These are phyloP conservation scores for Yamadazyma conglobata DNA, from an alignment of 1,139 yeast species.

Conservation along the genomic window DNA sequence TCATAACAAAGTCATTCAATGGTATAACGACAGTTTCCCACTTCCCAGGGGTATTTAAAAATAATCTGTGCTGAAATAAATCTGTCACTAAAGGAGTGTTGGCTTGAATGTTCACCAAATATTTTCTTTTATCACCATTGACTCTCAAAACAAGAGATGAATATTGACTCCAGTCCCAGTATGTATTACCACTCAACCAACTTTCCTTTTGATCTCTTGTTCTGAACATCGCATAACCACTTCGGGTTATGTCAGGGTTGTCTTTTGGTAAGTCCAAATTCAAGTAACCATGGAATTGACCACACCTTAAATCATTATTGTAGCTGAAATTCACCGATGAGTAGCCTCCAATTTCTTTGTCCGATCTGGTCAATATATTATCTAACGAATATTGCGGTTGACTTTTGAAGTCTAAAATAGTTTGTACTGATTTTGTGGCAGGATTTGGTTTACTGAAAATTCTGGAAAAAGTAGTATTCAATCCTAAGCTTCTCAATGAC, in stretches of 20 bases:
- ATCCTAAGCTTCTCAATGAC: constrained; percentile 45
- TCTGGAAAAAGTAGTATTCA: constrained; percentile 35
- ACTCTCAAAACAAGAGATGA: constrained; percentile 65
- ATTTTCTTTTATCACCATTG: constrained; percentile 71
- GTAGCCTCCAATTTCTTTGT: constrained; percentile 74
- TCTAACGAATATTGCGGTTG: constrained; percentile 38
- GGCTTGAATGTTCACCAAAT: constrained; percentile 77
- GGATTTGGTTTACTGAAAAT: constrained; percentile 34
- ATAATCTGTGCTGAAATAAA: constrained; percentile 77
- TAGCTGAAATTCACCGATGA: constrained; percentile 59
- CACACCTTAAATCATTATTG: constrained; percentile 37
- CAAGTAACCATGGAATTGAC: constrained; percentile 67
- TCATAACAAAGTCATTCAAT: constrained; percentile 72
- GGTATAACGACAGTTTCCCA: constrained; percentile 87
- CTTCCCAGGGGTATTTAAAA: constrained; percentile 67
- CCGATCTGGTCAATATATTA: constrained; percentile 59
- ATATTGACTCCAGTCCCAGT: constrained; percentile 64
- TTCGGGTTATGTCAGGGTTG: constrained; percentile 62
- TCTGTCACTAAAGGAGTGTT: constrained; percentile 77
- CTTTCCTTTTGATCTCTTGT: constrained; percentile 60
- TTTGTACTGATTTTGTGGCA: constrained; percentile 29
- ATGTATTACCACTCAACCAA: constrained; percentile 44
- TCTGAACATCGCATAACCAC: constrained; percentile 88
- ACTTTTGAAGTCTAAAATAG: constrained; percentile 56
- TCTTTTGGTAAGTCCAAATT: constrained; percentile 73